phyloP scores from a whole-genome alignment of 176 grass and related monocot genomes.

The Themeda triandra region DNA sequence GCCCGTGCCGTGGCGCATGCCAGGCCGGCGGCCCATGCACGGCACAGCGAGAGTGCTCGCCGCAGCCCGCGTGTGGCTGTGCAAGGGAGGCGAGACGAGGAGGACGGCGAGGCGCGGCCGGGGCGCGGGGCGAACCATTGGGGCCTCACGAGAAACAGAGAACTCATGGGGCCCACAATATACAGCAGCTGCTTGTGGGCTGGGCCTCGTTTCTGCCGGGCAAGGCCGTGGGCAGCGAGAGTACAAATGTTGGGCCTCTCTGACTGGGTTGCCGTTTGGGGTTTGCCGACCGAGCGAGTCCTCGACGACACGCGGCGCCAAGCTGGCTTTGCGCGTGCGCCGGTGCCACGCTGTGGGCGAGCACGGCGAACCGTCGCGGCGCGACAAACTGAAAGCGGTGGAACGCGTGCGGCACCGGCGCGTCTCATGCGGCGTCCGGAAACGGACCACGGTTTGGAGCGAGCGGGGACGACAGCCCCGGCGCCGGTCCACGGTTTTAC shows the following conservation, averaged over 20 bases:
- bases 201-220: not conserved
- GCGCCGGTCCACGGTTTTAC: not conserved
- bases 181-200: not conserved
- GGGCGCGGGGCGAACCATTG: not conserved
- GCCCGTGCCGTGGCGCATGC: too few species aligned
- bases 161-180: not conserved
- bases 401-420: constrained; percentile 8
- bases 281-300: too few species aligned
- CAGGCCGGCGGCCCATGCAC: too few species aligned
- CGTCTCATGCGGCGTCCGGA: not conserved
- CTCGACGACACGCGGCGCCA: too few species aligned
- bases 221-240: not conserved
- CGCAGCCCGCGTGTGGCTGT: not conserved
- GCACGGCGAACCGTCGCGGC: not conserved
- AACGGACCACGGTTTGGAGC: not conserved
- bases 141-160: not conserved
- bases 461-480: not conserved
- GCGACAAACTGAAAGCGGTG: not conserved
- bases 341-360: not conserved
- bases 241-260: not conserved
- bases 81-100: too few species aligned
- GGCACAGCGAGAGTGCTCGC: not conserved
- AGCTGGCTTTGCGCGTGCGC: not conserved
- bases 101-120: not conserved
- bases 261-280: not conserved